These are phyloP conservation scores for Penicillium concentricum DNA, from an alignment of 2,329 filamentous ascomycete genomes.

Conservation along the genomic window DNA sequence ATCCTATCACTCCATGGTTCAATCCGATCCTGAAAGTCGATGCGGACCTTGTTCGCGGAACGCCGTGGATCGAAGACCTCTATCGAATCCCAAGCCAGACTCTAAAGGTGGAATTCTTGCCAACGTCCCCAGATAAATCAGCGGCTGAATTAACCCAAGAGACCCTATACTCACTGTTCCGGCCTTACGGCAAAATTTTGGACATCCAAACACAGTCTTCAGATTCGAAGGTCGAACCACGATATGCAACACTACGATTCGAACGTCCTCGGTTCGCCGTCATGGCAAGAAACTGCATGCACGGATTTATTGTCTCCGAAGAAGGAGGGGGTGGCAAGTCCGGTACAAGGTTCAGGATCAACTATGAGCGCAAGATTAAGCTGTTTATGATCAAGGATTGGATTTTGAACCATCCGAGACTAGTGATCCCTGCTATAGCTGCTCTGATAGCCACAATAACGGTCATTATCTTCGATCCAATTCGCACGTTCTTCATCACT, in stretches of 20 bases:
- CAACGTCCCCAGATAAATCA: slow-evolving; percentile 66
- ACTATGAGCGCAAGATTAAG: slow-evolving; percentile 78
- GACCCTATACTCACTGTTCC: slow-evolving; percentile 79
- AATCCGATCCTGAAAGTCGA: slow-evolving; percentile 73
- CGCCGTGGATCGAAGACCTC: slow-evolving; percentile 92
- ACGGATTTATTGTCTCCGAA: slow-evolving; percentile 73
- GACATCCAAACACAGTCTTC: slow-evolving; percentile 80
- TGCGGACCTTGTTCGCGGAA: slow-evolving; percentile 72
- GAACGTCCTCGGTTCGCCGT: slow-evolving; percentile 70
- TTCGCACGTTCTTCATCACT: slow-evolving; percentile 89
- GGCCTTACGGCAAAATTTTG: slow-evolving; percentile 83
- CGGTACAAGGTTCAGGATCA: slow-evolving; percentile 75
- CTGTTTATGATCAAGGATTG: slow-evolving; percentile 81
- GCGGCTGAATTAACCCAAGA: slow-evolving; percentile 83
- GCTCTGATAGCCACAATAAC: slow-evolving; percentile 80
- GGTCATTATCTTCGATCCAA: slow-evolving; percentile 88
- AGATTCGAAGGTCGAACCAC: slow-evolving; percentile 81
- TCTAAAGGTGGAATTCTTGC: slow-evolving; percentile 80
- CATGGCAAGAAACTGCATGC: slow-evolving; percentile 89
- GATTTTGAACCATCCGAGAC: slow-evolving; percentile 79
- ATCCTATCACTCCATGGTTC: slow-evolving; percentile 84
- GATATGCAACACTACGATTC: slow-evolving; percentile 79
- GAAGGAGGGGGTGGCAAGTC: slow-evolving; percentile 69
- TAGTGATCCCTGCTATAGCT: slow-evolving; percentile 79
- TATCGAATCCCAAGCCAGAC: slow-evolving; percentile 75